Evolutionary conservation across 257 asterid species (phyloP).

Genomic region (Salvia splendens): DNA sequence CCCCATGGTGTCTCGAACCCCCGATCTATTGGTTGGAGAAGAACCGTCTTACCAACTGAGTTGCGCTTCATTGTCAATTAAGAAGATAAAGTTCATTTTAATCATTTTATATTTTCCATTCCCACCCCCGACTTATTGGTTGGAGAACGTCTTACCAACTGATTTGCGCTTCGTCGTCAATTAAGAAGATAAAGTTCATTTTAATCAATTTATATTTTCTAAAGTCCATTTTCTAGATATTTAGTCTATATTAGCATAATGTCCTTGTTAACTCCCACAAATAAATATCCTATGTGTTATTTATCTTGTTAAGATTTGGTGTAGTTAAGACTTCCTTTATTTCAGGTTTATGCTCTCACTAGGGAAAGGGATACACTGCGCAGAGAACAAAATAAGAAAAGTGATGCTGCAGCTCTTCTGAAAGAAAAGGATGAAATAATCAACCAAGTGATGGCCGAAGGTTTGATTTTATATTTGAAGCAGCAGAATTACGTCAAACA

Average conservation of each 20-base stretch:
- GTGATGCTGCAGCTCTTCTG: conserved; percentile 93
- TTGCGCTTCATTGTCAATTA: too few relatives aligned
- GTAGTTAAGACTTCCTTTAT: conserved; percentile 28
- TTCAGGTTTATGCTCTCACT: conserved; percentile 88
- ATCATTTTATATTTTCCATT: too few relatives aligned
- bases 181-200: neutral
- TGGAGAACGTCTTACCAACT: too few relatives aligned
- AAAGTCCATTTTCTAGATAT: neutral
- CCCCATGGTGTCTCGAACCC: too few relatives aligned
- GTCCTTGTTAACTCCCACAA: neutral
- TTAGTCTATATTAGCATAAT: neutral
- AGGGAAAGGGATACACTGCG: conserved; percentile 90
- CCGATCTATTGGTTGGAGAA: too few relatives aligned
- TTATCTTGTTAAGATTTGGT: neutral
- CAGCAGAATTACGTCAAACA: conserved; percentile 7
- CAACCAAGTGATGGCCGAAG: conserved; percentile 97
- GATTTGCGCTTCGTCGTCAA: too few relatives aligned
- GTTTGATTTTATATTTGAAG: conserved; percentile 38
- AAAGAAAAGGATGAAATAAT: conserved; percentile 96
- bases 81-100: too few relatives aligned
- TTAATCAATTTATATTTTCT: neutral
- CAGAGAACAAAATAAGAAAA: conserved; percentile 81
- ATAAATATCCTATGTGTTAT: conserved; percentile 6
- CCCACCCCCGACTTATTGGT: too few relatives aligned
- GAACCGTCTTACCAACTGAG: too few relatives aligned